Conservation (phyloP, 106 monocot species). For the Cymbidium sinense region DNA sequence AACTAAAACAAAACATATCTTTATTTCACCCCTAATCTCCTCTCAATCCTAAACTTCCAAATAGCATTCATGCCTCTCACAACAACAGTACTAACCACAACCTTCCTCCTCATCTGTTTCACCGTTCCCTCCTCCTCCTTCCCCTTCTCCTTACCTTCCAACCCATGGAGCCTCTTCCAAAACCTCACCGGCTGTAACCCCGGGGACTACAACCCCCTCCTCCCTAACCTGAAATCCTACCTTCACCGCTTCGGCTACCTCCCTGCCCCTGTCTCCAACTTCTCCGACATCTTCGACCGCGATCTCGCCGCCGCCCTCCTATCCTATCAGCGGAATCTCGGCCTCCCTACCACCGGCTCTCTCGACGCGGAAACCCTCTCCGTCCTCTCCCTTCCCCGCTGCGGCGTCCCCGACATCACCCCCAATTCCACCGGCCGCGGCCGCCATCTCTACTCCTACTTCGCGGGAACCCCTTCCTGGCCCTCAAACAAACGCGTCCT, state of each 20-base stretch:
- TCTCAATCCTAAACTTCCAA: neutral
- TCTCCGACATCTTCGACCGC: slow-evolving; percentile 62
- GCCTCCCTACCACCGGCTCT: slow-evolving; percentile 50
- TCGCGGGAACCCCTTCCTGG: slow-evolving; percentile 66
- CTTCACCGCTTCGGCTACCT: slow-evolving; percentile 71
- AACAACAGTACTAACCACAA: neutral
- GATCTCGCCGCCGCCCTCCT: slow-evolving; percentile 39
- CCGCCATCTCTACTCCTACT: slow-evolving; percentile 63
- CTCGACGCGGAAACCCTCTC: slow-evolving; percentile 61
- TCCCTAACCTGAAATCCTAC: slow-evolving; percentile 57
- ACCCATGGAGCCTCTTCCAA: slow-evolving; percentile 48
- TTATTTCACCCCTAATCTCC: neutral
- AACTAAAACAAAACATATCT: neutral
- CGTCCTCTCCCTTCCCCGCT: slow-evolving; percentile 60
- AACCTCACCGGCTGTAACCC: slow-evolving; percentile 61
- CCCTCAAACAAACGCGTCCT: slow-evolving; percentile 27
- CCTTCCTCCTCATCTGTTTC: slow-evolving; percentile 2
- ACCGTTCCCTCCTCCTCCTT: neutral
- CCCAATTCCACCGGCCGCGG: slow-evolving; percentile 36
- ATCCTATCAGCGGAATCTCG: slow-evolving; percentile 67
- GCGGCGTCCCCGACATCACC: slow-evolving; percentile 75
- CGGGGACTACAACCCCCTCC: slow-evolving; percentile 38
- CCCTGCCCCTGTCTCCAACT: slow-evolving; percentile 23
- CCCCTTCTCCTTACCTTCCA: slow-evolving; percentile 16
- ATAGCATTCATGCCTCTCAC: neutral